These are phyloP conservation scores for Alternaria conjuncta DNA, from an alignment of 2,329 filamentous ascomycete species.

Conservation along the genomic window DNA sequence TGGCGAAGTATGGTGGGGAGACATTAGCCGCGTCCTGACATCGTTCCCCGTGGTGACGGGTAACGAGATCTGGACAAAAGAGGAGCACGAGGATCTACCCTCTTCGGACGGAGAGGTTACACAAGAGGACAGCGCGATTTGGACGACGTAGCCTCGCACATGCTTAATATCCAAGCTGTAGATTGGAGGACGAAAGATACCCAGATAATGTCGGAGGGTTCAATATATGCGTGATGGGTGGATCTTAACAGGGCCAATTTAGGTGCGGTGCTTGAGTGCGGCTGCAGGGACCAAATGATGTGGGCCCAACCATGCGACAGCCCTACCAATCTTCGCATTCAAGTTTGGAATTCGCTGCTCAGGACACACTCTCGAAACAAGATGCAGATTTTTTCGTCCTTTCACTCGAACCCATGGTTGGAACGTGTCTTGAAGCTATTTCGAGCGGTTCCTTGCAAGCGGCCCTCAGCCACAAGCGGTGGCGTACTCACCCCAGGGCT, in stretches of 20 bases:
- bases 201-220: background rate
- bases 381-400: background rate
- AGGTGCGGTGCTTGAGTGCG: background rate
- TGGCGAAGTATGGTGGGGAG: constrained; percentile 51
- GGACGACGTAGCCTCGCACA: constrained; percentile 27
- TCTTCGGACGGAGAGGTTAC: constrained; percentile 39
- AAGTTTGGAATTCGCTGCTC: background rate
- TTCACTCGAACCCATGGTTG: background rate
- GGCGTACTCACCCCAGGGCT: constrained; percentile 19
- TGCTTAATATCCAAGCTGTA: background rate
- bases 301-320: constrained; percentile 10
- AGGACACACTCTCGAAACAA: background rate
- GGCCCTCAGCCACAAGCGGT: constrained; percentile 6
- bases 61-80: constrained; percentile 50
- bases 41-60: constrained; percentile 49
- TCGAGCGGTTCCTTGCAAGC: background rate
- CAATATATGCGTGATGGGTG: too few species aligned
- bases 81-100: constrained; percentile 47
- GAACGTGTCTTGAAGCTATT: background rate
- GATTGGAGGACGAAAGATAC: constrained; percentile 6
- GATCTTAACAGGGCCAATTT: background rate
- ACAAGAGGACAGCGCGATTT: constrained; percentile 16
- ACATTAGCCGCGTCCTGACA: constrained; percentile 48
- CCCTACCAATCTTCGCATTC: too few species aligned
- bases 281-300: constrained; percentile 31